Percentiles rank a stretch among this genome's conserved stretches.
phyloP scores from a whole-genome alignment of 1,139 yeast genomes.

The Lodderomyces jiufengensis region DNA sequence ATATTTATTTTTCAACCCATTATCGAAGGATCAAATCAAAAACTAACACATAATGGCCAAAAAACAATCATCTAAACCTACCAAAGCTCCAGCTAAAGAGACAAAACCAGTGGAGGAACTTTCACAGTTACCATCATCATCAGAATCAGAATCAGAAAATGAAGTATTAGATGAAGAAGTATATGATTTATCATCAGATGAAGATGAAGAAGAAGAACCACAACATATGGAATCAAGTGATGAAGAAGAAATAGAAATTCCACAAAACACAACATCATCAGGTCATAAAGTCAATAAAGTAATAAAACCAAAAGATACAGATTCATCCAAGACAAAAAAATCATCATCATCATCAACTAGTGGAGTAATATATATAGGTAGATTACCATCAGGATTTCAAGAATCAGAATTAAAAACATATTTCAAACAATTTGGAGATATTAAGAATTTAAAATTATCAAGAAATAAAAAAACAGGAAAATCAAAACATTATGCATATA shows the following conservation, averaged over 20 bases:
- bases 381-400: slow-evolving; percentile 90
- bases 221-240: slow-evolving; percentile 22
- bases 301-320: slow-evolving; percentile 15
- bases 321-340: neutral
- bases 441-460: slow-evolving; percentile 72
- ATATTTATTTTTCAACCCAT: no score
- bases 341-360: slow-evolving; percentile 15
- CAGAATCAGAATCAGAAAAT: slow-evolving; percentile 19
- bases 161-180: slow-evolving; percentile 20
- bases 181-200: slow-evolving; percentile 10
- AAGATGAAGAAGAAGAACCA: slow-evolving; percentile 20
- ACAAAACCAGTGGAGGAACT: slow-evolving; percentile 22
- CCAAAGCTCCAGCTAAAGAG: slow-evolving; percentile 11
- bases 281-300: slow-evolving; percentile 30
- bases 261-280: slow-evolving; percentile 10
- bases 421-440: slow-evolving; percentile 85
- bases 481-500: slow-evolving; percentile 88
- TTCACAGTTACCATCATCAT: slow-evolving; percentile 29
- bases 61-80: slow-evolving; percentile 4
- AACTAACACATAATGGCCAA: slow-evolving; percentile 9
- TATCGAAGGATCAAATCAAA: no score
- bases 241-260: slow-evolving; percentile 13
- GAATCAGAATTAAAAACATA: slow-evolving; percentile 78
- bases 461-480: slow-evolving; percentile 89
- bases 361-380: slow-evolving; percentile 84